Percentiles rank a stretch among this genome's conserved stretches.
Evolutionary conservation across 75 land plant species (phyloP).

Genomic region (Isoetes taiwanensis): DNA sequence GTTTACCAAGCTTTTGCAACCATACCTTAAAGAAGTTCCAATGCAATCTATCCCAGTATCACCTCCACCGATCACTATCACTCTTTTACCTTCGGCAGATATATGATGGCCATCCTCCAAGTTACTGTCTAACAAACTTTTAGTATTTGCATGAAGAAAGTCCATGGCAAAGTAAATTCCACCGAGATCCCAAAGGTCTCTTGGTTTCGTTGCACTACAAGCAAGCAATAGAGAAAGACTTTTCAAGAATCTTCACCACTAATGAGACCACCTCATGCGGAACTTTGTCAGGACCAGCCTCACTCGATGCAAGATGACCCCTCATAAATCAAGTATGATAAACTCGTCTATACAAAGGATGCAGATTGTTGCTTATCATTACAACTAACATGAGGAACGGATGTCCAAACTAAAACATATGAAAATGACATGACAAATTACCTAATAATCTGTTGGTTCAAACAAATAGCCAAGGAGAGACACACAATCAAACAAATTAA

Average conservation of each 20-base stretch:
- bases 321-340: no score
- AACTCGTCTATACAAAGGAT: no score
- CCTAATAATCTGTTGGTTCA: no score
- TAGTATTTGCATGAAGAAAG: constrained; percentile 91
- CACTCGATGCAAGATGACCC: constrained; percentile 45
- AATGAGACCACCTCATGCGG: constrained; percentile 43
- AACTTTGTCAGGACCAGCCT: constrained; percentile 46
- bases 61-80: constrained; percentile 97
- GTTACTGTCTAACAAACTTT: constrained; percentile 84
- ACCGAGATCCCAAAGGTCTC: constrained; percentile 58
- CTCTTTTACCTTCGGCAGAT: constrained; percentile 90
- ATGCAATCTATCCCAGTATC: constrained; percentile 99
- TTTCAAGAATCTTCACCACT: constrained; percentile 68
- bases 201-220: constrained; percentile 94
- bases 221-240: constrained; percentile 60
- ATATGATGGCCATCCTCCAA: constrained; percentile 81
- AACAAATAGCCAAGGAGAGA: no score
- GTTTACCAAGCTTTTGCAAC: constrained; percentile 57
- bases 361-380: no score
- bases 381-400: no score
- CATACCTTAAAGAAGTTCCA: constrained; percentile 86
- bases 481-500: no score
- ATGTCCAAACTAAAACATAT: no score
- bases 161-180: constrained; percentile 99
- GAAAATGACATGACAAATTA: no score